Evolutionary conservation across 2,329 filamentous ascomycete genomes (phyloP).

Genomic region (Sclerotinia nivalis): DNA sequence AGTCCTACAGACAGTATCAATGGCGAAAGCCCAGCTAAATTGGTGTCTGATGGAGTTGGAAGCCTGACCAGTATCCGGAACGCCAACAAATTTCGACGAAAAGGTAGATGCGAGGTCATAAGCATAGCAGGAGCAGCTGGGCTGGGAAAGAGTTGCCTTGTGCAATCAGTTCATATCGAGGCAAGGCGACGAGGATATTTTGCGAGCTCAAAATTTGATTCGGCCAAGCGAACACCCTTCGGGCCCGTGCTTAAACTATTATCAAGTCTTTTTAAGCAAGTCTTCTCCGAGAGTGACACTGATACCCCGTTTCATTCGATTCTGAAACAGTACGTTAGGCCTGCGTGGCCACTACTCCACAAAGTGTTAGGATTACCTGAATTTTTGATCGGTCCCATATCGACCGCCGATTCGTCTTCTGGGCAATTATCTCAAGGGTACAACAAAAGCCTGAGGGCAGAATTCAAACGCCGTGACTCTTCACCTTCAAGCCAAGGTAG

Average conservation of each 20-base stretch:
- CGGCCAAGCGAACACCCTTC: constrained; percentile 60
- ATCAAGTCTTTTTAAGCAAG: constrained; percentile 66
- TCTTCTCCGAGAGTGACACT: constrained; percentile 66
- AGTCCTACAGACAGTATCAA: constrained; percentile 32
- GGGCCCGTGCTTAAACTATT: constrained; percentile 64
- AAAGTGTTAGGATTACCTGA: constrained; percentile 64
- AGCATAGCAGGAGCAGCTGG: constrained; percentile 62
- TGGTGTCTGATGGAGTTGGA: constrained; percentile 38
- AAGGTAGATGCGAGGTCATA: constrained; percentile 64
- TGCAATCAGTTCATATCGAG: constrained; percentile 63
- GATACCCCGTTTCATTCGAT: constrained; percentile 63
- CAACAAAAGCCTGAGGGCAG: constrained; percentile 38
- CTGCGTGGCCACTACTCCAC: constrained; percentile 65
- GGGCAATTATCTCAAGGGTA: constrained; percentile 33
- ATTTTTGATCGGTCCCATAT: constrained; percentile 58
- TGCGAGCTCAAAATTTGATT: constrained; percentile 66
- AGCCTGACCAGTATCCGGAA: constrained; percentile 36
- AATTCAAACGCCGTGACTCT: constrained; percentile 35
- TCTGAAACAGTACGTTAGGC: constrained; percentile 62
- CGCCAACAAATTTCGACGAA: constrained; percentile 56
- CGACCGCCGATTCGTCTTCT: constrained; percentile 22
- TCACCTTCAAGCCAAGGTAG: constrained; percentile 34
- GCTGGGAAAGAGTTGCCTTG: constrained; percentile 65
- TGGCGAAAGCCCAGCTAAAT: constrained; percentile 24
- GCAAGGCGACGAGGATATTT: constrained; percentile 63